A percentile compares a stretch with the other conserved stretches of the same genome.
Evolutionary conservation across 352 stramenopile genomes (phyloP).

Genomic region (Pythium dissimile): DNA sequence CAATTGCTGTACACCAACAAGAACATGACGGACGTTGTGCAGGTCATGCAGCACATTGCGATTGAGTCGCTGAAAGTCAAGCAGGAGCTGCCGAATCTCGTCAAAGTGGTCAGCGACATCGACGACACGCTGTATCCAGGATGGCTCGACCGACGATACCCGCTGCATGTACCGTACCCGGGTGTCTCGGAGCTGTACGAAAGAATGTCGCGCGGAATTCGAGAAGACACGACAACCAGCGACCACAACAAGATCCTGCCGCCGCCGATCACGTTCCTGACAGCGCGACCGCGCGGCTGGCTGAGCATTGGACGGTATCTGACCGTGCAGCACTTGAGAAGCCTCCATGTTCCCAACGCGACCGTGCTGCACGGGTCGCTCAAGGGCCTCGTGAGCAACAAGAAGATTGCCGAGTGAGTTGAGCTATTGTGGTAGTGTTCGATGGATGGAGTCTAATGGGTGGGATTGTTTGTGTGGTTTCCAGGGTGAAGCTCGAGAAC

Average conservation of each 20-base stretch:
- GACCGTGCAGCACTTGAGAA: constrained; percentile 76
- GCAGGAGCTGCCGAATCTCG: constrained; percentile 41
- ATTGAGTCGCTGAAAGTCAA: constrained; percentile 74
- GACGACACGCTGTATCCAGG: constrained; percentile 81
- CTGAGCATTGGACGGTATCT: constrained; percentile 76
- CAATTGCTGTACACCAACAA: constrained; percentile 76
- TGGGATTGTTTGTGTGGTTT: background rate
- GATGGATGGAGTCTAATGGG: background rate
- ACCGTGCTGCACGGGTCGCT: constrained; percentile 81
- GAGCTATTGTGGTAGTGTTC: background rate
- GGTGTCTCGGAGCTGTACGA: constrained; percentile 71
- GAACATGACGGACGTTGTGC: constrained; percentile 76
- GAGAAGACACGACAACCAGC: constrained; percentile 16
- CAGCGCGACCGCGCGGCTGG: constrained; percentile 72
- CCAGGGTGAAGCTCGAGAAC: constrained; percentile 76
- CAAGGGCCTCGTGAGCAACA: constrained; percentile 73
- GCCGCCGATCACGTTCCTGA: constrained; percentile 80
- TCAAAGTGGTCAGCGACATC: constrained; percentile 88
- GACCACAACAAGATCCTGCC: constrained; percentile 3
- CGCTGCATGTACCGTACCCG: constrained; percentile 74
- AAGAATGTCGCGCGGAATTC: constrained; percentile 54
- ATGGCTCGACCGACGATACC: constrained; percentile 72
- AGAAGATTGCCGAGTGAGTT: constrained; percentile 67
- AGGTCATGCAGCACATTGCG: constrained; percentile 82
- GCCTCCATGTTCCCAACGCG: constrained; percentile 64